Percentiles rank a stretch among this genome's conserved stretches.
phyloP scores from a whole-genome alignment of 2,329 filamentous ascomycete species.

The Capronia epimyces region DNA sequence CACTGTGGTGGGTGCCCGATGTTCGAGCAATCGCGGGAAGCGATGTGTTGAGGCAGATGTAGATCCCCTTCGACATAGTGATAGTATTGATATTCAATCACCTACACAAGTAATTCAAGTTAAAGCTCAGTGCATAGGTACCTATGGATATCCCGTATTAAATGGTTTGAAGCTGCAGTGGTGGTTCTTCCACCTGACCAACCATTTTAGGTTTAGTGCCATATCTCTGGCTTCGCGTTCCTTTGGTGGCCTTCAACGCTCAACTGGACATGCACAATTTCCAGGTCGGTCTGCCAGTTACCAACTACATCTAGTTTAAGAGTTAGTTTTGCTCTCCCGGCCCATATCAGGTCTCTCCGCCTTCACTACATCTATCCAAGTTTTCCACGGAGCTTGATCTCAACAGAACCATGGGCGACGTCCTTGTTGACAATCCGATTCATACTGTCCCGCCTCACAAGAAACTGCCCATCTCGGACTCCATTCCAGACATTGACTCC shows the following conservation, averaged over 20 bases:
- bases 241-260: slow-evolving; percentile 10
- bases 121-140: too few species aligned
- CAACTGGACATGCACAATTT: neutral
- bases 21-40: too few species aligned
- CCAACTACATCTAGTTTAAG: neutral
- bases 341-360: neutral
- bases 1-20: too few species aligned
- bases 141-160: too few species aligned
- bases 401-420: slow-evolving; percentile 66
- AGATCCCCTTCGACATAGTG: too few species aligned
- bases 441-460: slow-evolving; percentile 71
- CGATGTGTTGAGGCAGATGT: too few species aligned
- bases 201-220: slow-evolving; percentile 6
- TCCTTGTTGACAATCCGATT: slow-evolving; percentile 74
- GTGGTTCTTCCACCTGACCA: neutral
- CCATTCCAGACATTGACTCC: slow-evolving; percentile 83
- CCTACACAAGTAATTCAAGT: too few species aligned
- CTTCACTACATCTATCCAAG: neutral
- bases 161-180: too few species aligned
- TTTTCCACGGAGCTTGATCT: neutral
- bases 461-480: slow-evolving; percentile 67
- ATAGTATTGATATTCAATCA: too few species aligned
- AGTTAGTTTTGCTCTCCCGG: neutral
- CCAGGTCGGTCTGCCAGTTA: neutral
- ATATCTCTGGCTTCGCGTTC: slow-evolving; percentile 8